A percentile compares a stretch with the other conserved stretches of the same genome.
These are phyloP conservation scores for Paramecium pentaurelia DNA, from an alignment of 73 alveolate species.

Conservation along the genomic window DNA sequence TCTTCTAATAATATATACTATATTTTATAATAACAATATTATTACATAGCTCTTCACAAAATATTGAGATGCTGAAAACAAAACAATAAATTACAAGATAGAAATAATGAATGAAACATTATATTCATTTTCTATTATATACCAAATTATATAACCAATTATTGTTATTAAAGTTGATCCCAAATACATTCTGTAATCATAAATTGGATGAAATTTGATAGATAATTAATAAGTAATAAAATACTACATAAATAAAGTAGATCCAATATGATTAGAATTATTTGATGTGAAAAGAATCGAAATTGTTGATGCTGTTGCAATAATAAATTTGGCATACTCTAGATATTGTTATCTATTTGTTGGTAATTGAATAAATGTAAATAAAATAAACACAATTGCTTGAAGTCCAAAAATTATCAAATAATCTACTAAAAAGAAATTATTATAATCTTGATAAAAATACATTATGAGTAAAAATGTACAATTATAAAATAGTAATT, in stretches of 20 bases:
- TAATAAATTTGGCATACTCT: neutral
- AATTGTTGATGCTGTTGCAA: neutral
- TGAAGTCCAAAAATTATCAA: neutral
- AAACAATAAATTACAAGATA: neutral
- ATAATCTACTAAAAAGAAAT: neutral
- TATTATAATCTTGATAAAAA: neutral
- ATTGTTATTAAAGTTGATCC: neutral
- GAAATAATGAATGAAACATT: neutral
- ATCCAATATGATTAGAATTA: neutral
- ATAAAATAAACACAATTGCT: neutral
- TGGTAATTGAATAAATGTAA: neutral
- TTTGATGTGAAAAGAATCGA: neutral
- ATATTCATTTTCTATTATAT: neutral
- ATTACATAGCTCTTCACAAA: neutral
- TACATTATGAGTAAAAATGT: neutral
- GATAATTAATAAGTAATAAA: neutral
- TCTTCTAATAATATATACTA: constrained; percentile 9
- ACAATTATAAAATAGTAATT: neutral
- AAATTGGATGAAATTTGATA: neutral
- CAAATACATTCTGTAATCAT: neutral
- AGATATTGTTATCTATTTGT: neutral
- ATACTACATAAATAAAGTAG: neutral
- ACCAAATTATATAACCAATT: neutral
- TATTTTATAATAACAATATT: neutral
- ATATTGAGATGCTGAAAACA: neutral